Evolutionary conservation across 2,329 filamentous ascomycete genomes (phyloP), one percentile per base, ranked within the genome.

Genomic region (Penicillium sp.): DNA sequence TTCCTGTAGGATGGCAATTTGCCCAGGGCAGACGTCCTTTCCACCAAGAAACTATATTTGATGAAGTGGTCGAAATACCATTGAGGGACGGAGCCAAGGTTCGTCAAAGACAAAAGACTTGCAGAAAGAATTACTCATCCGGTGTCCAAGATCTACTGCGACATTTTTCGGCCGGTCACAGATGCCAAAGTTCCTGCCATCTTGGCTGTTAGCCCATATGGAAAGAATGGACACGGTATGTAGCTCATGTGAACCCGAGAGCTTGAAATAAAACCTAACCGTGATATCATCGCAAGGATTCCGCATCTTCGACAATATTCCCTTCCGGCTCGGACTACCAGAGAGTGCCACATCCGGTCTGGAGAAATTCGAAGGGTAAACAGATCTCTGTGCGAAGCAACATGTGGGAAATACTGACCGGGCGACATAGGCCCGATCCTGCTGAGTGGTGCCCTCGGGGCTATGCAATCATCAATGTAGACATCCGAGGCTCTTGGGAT

Each of bases 291-390:
- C 13, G 12, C 27, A 30, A 32, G 29, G 29, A 15, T 32, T 32
- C 12, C 29, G 29, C 7, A 32, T 32, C n/a, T 32, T 34, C 9
- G 32, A 34, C 10, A 18, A 18, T 34, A 34, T 34, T 7, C 17
- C 15, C 15, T 18, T 18, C 10, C n/a, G 32, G 3, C 17, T 18
- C 7, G 32, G 32, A 7, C 15, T 34, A 3, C 32, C 32, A 20
- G 17, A 18, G 10, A 18, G 17, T 7, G 2, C 15, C 3, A 34
- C 32, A 18, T 34, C 32, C 3, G 49, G 43, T 1, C 27, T 44
- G 3, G 50, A 52, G 33, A 47, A 39, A 32, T 52, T 52, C 6
- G 50, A 52, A 27, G 50, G 43, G 29, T 32, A 32, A 32, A 3
- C 12, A 9, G n/a, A 13, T n/a, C 9, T 12, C 27, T 13, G 10